These are phyloP conservation scores for Fusarium tricinctum DNA, from an alignment of 2,329 filamentous ascomycete species.

Conservation along the genomic window DNA sequence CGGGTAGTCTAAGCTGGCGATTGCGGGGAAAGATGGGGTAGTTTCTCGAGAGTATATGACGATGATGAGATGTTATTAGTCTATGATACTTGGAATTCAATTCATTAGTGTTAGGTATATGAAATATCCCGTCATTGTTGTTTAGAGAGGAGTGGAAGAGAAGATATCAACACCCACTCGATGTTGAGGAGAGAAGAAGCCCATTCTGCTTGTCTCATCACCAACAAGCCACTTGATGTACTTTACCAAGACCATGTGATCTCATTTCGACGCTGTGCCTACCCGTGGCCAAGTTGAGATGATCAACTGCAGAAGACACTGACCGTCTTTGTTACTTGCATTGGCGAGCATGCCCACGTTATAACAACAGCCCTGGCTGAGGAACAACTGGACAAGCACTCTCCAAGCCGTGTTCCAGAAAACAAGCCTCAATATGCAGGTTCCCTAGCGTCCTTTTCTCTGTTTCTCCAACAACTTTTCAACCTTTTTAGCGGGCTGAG, in stretches of 20 bases:
- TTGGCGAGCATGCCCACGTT: not conserved
- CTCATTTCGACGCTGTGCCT: constrained; percentile 16
- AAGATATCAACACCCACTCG: not conserved
- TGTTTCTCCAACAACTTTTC: constrained; percentile 19
- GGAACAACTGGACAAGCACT: constrained; percentile 8
- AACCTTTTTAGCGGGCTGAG: constrained; percentile 32
- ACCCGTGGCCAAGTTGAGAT: constrained; percentile 18
- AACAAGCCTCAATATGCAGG: constrained; percentile 30
- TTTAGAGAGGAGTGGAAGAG: not conserved
- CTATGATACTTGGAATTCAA: not conserved
- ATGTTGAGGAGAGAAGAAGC: not conserved
- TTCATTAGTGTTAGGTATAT: not conserved
- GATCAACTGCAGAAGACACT: not conserved
- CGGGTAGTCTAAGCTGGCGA: constrained; percentile 31
- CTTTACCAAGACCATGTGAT: constrained; percentile 2
- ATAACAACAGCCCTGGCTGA: constrained; percentile 25
- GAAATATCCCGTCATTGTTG: not conserved
- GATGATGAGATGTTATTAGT: not conserved
- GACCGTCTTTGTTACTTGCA: not conserved
- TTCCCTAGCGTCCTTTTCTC: constrained; percentile 13
- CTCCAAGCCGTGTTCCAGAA: constrained; percentile 31
- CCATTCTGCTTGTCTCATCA: constrained; percentile 21
- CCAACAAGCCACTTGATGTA: constrained; percentile 11
- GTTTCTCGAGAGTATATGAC: not conserved
- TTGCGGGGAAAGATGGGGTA: constrained; percentile 47